These are phyloP conservation scores for Heritiera fomes DNA, from an alignment of 345 rosid genomes.

Conservation along the genomic window DNA sequence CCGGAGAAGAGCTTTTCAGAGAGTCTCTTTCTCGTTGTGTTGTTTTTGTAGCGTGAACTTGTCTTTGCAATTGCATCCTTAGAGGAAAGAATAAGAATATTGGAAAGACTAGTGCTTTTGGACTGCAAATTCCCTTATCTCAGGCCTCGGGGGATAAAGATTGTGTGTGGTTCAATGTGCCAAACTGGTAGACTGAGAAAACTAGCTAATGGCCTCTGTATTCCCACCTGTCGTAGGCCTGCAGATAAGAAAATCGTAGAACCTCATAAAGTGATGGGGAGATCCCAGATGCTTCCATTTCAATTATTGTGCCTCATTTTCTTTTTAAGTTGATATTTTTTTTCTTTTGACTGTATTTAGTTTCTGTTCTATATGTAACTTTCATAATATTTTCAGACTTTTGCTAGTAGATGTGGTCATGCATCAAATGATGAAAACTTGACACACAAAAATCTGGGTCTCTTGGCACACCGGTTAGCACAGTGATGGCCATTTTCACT, in stretches of 20 bases:
- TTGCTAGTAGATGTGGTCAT: background rate
- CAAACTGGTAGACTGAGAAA: slow-evolving; percentile 4
- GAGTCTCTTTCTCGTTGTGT: slow-evolving; percentile 10
- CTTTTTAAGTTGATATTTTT: background rate
- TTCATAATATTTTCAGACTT: background rate
- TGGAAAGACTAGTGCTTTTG: slow-evolving; percentile 8
- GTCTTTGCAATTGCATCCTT: slow-evolving; percentile 22
- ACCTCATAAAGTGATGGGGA: slow-evolving; percentile 16
- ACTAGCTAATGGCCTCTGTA: slow-evolving; percentile 11
- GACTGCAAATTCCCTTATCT: slow-evolving; percentile 31
- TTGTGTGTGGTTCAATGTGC: slow-evolving; percentile 7
- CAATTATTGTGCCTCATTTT: background rate
- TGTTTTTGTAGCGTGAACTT: slow-evolving; percentile 31
- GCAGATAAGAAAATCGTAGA: slow-evolving; percentile 13
- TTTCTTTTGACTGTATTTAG: background rate
- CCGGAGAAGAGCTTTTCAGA: slow-evolving; percentile 17
- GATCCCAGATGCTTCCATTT: slow-evolving; percentile 21
- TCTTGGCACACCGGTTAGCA: too few species aligned
- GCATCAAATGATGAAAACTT: background rate
- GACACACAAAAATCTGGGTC: background rate
- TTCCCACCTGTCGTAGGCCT: slow-evolving; percentile 17
- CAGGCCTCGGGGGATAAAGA: slow-evolving; percentile 10
- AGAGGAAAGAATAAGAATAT: slow-evolving; percentile 41
- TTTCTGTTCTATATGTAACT: background rate
- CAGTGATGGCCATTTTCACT: too few species aligned